Evolutionary conservation across 2,329 filamentous ascomycete genomes (phyloP).

Genomic region (Penicillium sp.): DNA sequence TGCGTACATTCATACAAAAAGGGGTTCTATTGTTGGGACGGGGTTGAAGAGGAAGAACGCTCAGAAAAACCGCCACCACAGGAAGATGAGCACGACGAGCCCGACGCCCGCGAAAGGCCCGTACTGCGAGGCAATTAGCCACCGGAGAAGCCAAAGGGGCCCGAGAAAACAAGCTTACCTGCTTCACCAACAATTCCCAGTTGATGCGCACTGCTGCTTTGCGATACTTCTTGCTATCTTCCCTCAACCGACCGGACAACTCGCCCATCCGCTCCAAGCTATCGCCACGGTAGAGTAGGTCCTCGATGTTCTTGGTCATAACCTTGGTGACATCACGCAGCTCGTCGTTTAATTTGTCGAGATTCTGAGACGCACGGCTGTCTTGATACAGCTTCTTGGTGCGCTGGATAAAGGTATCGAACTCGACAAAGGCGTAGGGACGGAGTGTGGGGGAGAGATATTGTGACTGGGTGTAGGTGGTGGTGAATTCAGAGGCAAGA

Average conservation of each 20-base stretch:
- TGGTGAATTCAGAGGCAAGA: slow-evolving; percentile 85
- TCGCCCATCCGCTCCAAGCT: slow-evolving; percentile 96
- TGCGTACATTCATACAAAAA: slow-evolving; percentile 40
- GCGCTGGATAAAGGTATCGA: slow-evolving; percentile 93
- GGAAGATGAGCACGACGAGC: slow-evolving; percentile 79
- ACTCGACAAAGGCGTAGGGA: slow-evolving; percentile 96
- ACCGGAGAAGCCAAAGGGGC: not conserved
- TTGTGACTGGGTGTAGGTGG: slow-evolving; percentile 73
- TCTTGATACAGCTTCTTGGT: slow-evolving; percentile 95
- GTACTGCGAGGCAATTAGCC: slow-evolving; percentile 58
- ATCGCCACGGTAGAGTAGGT: slow-evolving; percentile 91
- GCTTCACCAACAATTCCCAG: slow-evolving; percentile 94
- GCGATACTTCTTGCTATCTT: slow-evolving; percentile 93
- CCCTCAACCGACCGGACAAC: slow-evolving; percentile 79
- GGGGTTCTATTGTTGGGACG: slow-evolving; percentile 7
- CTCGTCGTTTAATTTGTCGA: slow-evolving; percentile 95
- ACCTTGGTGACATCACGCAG: slow-evolving; percentile 97
- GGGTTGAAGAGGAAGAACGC: slow-evolving; percentile 10
- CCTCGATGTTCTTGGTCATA: slow-evolving; percentile 99
- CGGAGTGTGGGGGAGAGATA: slow-evolving; percentile 74
- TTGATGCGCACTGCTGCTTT: slow-evolving; percentile 93
- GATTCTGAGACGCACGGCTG: slow-evolving; percentile 83
- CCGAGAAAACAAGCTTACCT: slow-evolving; percentile 51
- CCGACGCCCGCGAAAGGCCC: slow-evolving; percentile 82
- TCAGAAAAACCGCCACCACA: slow-evolving; percentile 93